Evolutionary conservation across 163 green algal species (phyloP).

Genomic region (Smithsoniella earleae): DNA sequence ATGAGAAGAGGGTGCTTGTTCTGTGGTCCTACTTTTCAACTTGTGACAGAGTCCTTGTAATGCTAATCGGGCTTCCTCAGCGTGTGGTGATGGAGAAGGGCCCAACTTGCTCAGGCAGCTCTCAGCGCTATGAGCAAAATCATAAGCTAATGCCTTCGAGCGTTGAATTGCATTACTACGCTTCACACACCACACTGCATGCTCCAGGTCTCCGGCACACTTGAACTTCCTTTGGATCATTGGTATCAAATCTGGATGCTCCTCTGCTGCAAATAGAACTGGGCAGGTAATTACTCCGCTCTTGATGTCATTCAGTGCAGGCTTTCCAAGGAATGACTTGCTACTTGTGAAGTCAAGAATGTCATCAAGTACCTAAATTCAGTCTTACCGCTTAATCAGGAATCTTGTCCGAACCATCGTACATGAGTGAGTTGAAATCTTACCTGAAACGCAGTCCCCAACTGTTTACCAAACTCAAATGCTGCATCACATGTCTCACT

Average conservation of each 20-base stretch:
- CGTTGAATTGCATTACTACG: slow-evolving; percentile 57
- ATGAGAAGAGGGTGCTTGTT: too few relatives aligned
- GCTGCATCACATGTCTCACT: slow-evolving; percentile 46
- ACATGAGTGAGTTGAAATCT: background rate
- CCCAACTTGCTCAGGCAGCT: background rate
- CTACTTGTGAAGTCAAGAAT: slow-evolving; percentile 85
- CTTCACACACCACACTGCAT: slow-evolving; percentile 54
- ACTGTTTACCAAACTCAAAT: slow-evolving; percentile 65
- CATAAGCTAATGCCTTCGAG: slow-evolving; percentile 56
- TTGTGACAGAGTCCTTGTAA: slow-evolving; percentile 1
- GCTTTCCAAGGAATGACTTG: slow-evolving; percentile 80
- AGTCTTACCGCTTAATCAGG: background rate
- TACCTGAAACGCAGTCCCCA: slow-evolving; percentile 76
- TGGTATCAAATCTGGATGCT: slow-evolving; percentile 58
- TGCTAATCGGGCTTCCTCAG: background rate
- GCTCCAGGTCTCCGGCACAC: slow-evolving; percentile 66
- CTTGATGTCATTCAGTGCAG: slow-evolving; percentile 75
- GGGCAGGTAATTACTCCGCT: slow-evolving; percentile 86
- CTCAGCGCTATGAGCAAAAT: slow-evolving; percentile 46
- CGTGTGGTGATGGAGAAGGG: slow-evolving; percentile 21
- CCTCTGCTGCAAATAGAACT: slow-evolving; percentile 76
- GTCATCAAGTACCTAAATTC: slow-evolving; percentile 85
- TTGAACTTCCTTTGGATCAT: slow-evolving; percentile 83
- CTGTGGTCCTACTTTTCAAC: background rate
- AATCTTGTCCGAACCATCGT: background rate